These are phyloP conservation scores for Odonthalia washingtoniensis DNA, from an alignment of 31 red algal genomes.

Conservation along the genomic window DNA sequence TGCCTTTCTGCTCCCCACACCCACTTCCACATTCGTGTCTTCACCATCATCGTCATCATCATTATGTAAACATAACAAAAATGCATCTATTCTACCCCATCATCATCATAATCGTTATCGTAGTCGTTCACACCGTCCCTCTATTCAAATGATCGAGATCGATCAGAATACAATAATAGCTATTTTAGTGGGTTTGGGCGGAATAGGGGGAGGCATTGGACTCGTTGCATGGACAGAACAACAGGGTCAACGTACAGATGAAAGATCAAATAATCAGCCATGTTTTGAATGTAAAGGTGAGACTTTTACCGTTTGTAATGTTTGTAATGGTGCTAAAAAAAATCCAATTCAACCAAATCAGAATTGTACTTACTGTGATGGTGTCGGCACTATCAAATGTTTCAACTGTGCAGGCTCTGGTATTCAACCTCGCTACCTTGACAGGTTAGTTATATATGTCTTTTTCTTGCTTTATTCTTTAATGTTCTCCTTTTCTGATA, in stretches of 20 bases:
- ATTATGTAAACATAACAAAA: background rate
- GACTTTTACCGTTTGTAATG: slow-evolving; percentile 46
- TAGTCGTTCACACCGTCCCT: slow-evolving; percentile 2
- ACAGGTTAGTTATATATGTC: slow-evolving; percentile 47
- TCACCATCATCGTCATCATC: background rate
- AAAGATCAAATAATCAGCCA: slow-evolving; percentile 72
- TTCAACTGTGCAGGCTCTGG: slow-evolving; percentile 82
- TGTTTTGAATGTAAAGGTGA: slow-evolving; percentile 80
- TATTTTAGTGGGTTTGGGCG: slow-evolving; percentile 40
- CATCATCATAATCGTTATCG: background rate
- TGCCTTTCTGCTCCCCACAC: background rate
- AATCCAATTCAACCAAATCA: slow-evolving; percentile 42
- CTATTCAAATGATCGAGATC: slow-evolving; percentile 12
- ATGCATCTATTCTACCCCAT: background rate
- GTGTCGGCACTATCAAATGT: slow-evolving; percentile 61
- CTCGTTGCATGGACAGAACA: slow-evolving; percentile 77
- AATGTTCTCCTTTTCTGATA: background rate
- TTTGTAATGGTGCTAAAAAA: slow-evolving; percentile 61
- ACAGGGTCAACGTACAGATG: slow-evolving; percentile 76
- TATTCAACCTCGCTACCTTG: slow-evolving; percentile 86
- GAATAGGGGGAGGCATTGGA: slow-evolving; percentile 76
- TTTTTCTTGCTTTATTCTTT: background rate
- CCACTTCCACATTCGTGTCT: slow-evolving; percentile 21
- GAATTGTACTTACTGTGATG: slow-evolving; percentile 75
- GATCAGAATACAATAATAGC: slow-evolving; percentile 57